Evolutionary conservation across 139 green algal species (phyloP).

Genomic region (Astrephomene gubernaculifera): DNA sequence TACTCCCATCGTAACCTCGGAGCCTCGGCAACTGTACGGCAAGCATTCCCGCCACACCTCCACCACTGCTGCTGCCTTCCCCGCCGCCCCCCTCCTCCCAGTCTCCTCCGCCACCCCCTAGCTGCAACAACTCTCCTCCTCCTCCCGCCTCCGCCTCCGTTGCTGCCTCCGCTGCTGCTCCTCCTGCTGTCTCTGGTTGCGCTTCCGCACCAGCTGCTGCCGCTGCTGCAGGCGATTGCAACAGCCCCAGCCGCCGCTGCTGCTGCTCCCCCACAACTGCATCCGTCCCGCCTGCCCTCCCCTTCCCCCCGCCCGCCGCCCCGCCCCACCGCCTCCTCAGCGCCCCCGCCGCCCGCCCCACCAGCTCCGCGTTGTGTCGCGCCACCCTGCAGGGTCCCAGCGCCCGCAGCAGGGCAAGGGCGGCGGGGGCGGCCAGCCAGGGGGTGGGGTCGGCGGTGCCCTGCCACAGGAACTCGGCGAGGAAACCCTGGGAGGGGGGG

Average conservation of each 20-base stretch:
- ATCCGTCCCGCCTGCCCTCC: neutral
- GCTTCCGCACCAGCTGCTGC: no score
- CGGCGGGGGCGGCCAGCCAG: conserved; percentile 62
- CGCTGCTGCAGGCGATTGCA: no score
- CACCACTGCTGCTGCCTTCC: no score
- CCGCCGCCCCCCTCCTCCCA: no score
- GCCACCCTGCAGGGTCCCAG: conserved; percentile 20
- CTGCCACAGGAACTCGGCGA: conserved; percentile 72
- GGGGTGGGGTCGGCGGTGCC: conserved; percentile 63
- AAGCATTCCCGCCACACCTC: conserved; percentile 46
- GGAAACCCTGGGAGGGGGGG: conserved; percentile 57
- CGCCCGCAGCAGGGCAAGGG: conserved; percentile 32
- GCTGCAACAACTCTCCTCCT: neutral
- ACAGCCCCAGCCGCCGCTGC: neutral
- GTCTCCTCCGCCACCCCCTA: conserved; percentile 29
- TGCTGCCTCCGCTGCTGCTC: no score
- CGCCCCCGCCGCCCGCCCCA: conserved; percentile 19
- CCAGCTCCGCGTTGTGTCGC: conserved; percentile 18
- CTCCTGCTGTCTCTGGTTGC: no score
- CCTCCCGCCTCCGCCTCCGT: no score
- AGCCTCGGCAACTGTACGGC: conserved; percentile 48
- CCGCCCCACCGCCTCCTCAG: conserved; percentile 16
- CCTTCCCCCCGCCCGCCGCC: neutral
- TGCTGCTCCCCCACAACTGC: neutral
- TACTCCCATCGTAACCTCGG: neutral